Base-by-base conservation (phyloP, 495 filamentous ascomycete genomes). In the Talaromyces trachyspermus region DNA sequence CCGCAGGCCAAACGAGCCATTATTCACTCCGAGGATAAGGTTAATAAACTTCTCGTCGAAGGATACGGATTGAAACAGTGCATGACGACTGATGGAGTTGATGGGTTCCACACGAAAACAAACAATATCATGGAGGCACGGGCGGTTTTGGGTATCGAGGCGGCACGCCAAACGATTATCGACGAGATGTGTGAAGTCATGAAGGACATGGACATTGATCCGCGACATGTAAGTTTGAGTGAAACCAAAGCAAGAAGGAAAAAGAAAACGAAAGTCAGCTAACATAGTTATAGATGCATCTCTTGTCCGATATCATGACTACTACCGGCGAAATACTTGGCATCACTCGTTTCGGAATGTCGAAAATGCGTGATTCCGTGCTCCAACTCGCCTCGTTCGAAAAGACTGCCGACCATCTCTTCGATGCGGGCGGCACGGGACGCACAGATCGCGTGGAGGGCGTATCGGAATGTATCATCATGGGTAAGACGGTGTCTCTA, bases 301-400 rank as follows among this genome's bases (percentile, higher is more conserved):
- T 98, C 6, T 77, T 98, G 12, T 91, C 92, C n/a, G 94, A 98
- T 49, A 89, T 96, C 27, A 98, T 98, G 92, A 98, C 92, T 5
- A 97, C 91, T 76, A 95, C 95, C 67, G 92, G 92, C 39, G 91
- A 97, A 52, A 86, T 97, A 0, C 78, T 95, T n/a, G 92, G 92
- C 27, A 98, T 98, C 59, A 98, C 92, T 7, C 84, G 92, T 19
- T 97, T 97, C 64, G 92, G 92, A 42, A 74, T 98, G 32, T 82
- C 88, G 41, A 98, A 98, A 75, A 98, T 95, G 90, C 76, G 92
- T 43, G 94, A 98, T 62, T 85, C 79, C 19, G 91, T 96, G 30
- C 68, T 98, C 39, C 94, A 97, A 64, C 82, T 97, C 1, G 92
- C 92, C 0, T 94, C 88, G 11, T 98, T 98, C 60, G 92, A 98